phyloP scores from a whole-genome alignment of 1,139 yeast species.

The Kodamaea suecica region DNA sequence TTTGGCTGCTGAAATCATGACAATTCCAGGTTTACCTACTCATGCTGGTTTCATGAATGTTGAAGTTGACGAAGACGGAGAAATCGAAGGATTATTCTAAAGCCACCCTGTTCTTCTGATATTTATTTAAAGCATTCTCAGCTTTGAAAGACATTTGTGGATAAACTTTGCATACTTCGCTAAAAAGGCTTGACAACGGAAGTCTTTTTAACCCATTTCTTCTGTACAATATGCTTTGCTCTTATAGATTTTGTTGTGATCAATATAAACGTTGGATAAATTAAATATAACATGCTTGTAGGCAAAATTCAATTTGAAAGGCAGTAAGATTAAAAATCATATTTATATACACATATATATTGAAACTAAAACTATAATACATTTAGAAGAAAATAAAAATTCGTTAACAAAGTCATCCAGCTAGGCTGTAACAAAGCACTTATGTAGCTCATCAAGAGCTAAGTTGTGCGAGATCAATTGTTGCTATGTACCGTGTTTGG shows the following conservation, averaged over 20 bases:
- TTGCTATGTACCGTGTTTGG: not conserved
- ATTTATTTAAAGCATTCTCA: too few species aligned
- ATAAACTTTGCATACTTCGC: too few species aligned
- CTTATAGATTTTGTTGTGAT: not conserved
- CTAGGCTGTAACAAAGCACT: too few species aligned
- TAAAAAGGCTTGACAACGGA: not conserved
- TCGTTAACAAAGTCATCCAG: not conserved
- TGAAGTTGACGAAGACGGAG: slow-evolving; percentile 74
- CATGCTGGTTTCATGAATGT: slow-evolving; percentile 84
- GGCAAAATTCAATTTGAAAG: too few species aligned
- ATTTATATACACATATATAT: not conserved
- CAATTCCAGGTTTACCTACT: slow-evolving; percentile 81
- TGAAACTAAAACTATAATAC: slow-evolving; percentile 2
- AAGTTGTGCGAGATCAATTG: not conserved
- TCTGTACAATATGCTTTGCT: not conserved
- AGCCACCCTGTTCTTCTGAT: not conserved
- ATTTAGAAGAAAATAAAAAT: slow-evolving; percentile 2
- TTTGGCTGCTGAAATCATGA: slow-evolving; percentile 78
- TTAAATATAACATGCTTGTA: too few species aligned
- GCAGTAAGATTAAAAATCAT: too few species aligned
- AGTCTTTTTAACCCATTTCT: not conserved
- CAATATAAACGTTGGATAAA: too few species aligned
- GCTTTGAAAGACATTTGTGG: too few species aligned
- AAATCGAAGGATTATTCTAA: slow-evolving; percentile 73
- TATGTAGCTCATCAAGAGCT: slow-evolving; percentile 1